Base-by-base conservation (phyloP, 2,329 filamentous ascomycete species). In the Metarhizium anisopliae region DNA sequence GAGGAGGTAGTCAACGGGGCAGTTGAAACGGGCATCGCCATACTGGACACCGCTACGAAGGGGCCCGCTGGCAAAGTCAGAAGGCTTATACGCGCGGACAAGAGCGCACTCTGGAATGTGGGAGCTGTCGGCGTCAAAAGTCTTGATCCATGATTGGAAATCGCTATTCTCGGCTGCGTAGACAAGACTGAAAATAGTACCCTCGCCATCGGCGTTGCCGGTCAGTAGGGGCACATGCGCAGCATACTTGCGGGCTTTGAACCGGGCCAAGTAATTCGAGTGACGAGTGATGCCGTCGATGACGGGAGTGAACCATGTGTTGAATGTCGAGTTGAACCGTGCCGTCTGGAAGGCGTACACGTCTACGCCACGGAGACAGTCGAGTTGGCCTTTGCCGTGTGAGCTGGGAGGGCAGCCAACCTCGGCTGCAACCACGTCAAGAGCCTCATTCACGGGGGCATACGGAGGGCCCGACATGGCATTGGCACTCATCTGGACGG, bases 11-110 rank as follows among this genome's bases (percentile, higher is more conserved):
- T 72, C 70, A 2, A 70, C 65, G 1, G 70, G 61, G 58, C 74
- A 77, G 60, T 74, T 70, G 65, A 77, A 77, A 11, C 73, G 73
- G 4, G 72, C 74, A 18, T 77, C 74, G 32, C 74, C 75, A 40
- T 72, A 72, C 62, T 76, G 73, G 0, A 64, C 63, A 16, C 74
- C 75, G 56, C 72, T 74, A 59, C 71, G 70, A 11, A 70, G 66
- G 3, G 73, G 69, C 18, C 71, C 71, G 49, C 62, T 68, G 18
- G 63, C 60, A 18, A 59, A 75, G 55, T 74, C 69, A 1, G 68
- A 61, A 2, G 62, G 58, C 20, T 72, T 56, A 29, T 40, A 40
- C 11, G 11, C 38, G 8, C 7, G 14, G 13, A 16, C 11, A 40
- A 40, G 38, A n/a, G 13, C 4, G 38, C 10, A 40, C 13, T 13